Evolutionary conservation across 495 filamentous ascomycete genomes (phyloP), one percentile per base, ranked within the genome.

Genomic region (Glonium stellatum): DNA sequence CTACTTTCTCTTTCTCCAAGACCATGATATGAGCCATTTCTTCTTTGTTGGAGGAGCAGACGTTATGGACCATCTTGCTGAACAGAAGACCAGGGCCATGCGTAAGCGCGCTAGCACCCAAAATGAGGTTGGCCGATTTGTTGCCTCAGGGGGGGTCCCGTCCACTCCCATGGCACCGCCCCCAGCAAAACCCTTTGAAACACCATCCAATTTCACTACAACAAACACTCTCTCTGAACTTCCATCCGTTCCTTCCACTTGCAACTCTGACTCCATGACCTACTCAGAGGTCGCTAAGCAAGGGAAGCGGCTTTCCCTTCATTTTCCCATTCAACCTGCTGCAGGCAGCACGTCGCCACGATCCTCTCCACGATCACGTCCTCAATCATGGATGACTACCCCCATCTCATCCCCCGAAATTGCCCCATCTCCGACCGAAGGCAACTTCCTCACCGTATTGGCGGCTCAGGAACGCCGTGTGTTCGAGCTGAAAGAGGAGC

Each of bases 401-500:
- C 64, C 71, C 75, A 15, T 78, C 74, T 8, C 75, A 77, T 58
- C 81, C 75, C 34, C 75, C 73, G 19, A 82, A 76, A 23, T 77
- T 75, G 50, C 78, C 0, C 65, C 71, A 13, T 81, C 80, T 10
- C 84, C 87, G 0, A 77, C 76, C 42, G 89, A 95, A 64, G 76
- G 87, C 23, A 85, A 78, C 65, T 87, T 96, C 61, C 82, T 98
- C 42, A 89, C 89, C 37, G 87, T 89, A 35, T 85, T 97, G 57
- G 93, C 93, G 13, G 86, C 89, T 5, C 91, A 97, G 72, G 93
- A 98, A 70, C 84, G 93, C n/a, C 84, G 83, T 54, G 92, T 98
- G 5, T 75, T 98, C 44, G 93, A 97, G 76, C 77, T 97, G 34
- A 86, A 84, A 51, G 93, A 97, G 71, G 93, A 97, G 70, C 78